These are phyloP conservation scores for Solanum pennellii DNA, from an alignment of 257 asterid genomes.

Conservation along the genomic window DNA sequence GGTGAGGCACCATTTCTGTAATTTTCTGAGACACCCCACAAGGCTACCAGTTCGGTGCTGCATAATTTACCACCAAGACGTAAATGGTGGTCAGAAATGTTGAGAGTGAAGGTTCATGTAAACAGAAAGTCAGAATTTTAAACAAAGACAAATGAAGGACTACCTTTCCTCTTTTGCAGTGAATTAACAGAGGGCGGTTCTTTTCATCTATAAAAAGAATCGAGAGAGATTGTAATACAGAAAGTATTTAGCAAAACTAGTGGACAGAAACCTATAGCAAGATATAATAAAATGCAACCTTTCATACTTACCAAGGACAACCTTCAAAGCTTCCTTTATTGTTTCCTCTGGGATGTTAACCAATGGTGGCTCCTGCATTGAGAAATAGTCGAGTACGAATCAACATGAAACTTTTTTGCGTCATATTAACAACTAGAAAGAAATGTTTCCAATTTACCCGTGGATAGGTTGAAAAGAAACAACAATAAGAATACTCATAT, in stretches of 20 bases:
- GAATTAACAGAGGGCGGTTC: slow-evolving; percentile 73
- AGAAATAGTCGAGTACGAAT: background rate
- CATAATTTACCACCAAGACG: background rate
- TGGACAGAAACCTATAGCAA: background rate
- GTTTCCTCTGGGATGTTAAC: slow-evolving; percentile 54
- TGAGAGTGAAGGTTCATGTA: background rate
- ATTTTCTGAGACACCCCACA: slow-evolving; percentile 79
- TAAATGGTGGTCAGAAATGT: background rate
- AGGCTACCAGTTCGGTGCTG: slow-evolving; percentile 93
- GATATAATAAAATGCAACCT: background rate
- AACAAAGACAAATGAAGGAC: background rate
- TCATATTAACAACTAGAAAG: background rate
- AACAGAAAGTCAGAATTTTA: background rate
- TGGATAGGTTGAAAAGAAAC: background rate
- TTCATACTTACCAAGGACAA: slow-evolving; percentile 41
- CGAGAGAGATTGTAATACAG: background rate
- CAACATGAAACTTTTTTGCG: background rate
- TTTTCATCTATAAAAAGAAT: slow-evolving; percentile 42
- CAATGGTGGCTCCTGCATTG: slow-evolving; percentile 61
- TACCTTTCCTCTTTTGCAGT: slow-evolving; percentile 95
- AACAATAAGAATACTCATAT: background rate
- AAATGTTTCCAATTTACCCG: background rate
- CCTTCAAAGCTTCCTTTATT: slow-evolving; percentile 44
- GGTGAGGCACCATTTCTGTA: slow-evolving; percentile 73
- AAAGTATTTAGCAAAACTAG: background rate